These are phyloP conservation scores for Coniochaeta sp. DNA, from an alignment of 2,329 filamentous ascomycete genomes.

Conservation along the genomic window DNA sequence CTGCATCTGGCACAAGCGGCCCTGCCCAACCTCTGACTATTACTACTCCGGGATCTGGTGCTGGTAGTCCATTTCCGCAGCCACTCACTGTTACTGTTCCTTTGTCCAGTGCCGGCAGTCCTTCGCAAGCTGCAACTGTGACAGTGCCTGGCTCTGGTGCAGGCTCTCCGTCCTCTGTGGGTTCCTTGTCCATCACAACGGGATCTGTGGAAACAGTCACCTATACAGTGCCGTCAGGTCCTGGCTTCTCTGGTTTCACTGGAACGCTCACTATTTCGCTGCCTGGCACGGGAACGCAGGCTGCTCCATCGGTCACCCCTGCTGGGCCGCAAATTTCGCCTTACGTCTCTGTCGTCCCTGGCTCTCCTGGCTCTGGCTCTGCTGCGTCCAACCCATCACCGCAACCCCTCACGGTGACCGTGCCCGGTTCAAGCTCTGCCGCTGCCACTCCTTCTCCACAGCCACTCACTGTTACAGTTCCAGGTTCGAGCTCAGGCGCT, in stretches of 20 bases:
- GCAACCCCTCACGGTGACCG: conserved; percentile 7
- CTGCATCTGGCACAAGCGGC: neutral
- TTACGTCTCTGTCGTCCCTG: neutral
- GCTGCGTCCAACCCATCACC: neutral
- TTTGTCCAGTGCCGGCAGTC: neutral
- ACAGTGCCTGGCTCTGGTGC: neutral
- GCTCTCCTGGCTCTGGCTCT: neutral
- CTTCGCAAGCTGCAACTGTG: neutral
- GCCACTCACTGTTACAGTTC: neutral
- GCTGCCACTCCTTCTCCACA: neutral
- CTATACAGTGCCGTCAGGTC: neutral
- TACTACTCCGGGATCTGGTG: neutral
- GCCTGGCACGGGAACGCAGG: neutral
- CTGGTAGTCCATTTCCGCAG: neutral
- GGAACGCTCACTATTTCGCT: conserved; percentile 10
- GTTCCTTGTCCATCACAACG: neutral
- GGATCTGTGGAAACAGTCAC: neutral
- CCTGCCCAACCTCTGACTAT: neutral
- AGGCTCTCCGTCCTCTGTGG: neutral
- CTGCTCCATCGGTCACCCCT: neutral
- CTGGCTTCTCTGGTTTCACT: conserved; percentile 6
- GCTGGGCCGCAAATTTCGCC: neutral
- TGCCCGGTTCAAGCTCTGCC: neutral
- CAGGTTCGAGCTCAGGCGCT: neutral
- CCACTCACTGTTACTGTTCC: neutral